Conservation (phyloP, 345 rosid genomes). For the Aurinia saxatilis region DNA sequence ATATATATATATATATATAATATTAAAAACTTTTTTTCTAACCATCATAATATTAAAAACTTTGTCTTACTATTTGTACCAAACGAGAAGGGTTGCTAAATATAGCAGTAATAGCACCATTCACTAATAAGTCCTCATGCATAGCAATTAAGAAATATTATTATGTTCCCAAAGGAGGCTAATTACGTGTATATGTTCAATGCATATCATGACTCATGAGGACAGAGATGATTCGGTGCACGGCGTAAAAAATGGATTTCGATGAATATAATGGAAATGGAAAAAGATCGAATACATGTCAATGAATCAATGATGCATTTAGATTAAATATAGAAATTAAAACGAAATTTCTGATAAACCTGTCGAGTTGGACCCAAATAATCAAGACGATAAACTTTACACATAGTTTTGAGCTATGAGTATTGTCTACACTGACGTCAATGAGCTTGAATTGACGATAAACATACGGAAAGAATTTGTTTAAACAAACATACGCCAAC, state of each 20-base stretch:
- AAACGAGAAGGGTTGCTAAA: background rate
- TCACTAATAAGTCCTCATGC: background rate
- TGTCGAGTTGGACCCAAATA: conserved; percentile 33
- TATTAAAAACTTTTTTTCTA: no score
- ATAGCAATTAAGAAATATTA: background rate
- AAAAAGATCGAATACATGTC: background rate
- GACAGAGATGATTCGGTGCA: background rate
- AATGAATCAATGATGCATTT: conserved; percentile 5
- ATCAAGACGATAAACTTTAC: conserved; percentile 19
- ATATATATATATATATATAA: no score
- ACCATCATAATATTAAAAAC: no score
- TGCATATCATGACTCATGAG: background rate
- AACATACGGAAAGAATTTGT: conserved; percentile 1
- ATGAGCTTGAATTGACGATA: conserved; percentile 19
- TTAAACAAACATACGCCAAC: conserved; percentile 4
- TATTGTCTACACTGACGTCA: conserved; percentile 8
- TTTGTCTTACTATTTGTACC: no score
- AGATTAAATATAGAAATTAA: background rate
- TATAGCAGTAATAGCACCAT: background rate
- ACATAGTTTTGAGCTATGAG: conserved; percentile 15
- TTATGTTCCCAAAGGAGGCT: background rate
- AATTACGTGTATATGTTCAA: background rate
- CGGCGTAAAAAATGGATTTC: background rate
- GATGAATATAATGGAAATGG: background rate
- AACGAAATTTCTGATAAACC: background rate